Percentiles rank a stretch among this genome's conserved stretches.
Evolutionary conservation across 2,329 filamentous ascomycete genomes (phyloP).

Genomic region (Fusarium phyllophilum): DNA sequence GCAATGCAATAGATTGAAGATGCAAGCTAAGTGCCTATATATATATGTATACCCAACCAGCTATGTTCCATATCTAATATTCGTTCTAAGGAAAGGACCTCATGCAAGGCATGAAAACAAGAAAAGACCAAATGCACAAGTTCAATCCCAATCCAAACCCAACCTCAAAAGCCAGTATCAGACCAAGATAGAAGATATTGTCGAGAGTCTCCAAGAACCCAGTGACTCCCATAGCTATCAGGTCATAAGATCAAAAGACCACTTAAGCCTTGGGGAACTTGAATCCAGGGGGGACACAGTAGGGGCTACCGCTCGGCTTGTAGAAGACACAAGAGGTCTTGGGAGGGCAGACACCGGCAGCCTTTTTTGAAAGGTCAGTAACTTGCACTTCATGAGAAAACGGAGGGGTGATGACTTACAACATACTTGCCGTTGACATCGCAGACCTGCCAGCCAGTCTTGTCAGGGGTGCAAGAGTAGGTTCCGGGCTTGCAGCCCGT

Average conservation of each 20-base stretch:
- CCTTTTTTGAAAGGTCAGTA: constrained; percentile 45
- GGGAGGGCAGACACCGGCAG: constrained; percentile 49
- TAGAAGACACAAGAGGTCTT: constrained; percentile 52
- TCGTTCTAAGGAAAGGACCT: constrained; percentile 40
- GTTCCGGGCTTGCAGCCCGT: constrained; percentile 48
- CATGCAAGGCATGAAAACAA: constrained; percentile 44
- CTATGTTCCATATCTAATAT: constrained; percentile 23
- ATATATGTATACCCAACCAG: constrained; percentile 14
- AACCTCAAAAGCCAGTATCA: background rate
- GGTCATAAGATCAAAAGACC: background rate
- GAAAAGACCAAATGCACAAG: constrained; percentile 22
- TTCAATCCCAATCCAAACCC: background rate
- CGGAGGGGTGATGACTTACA: constrained; percentile 48
- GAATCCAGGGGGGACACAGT: constrained; percentile 51
- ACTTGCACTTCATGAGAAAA: too few species aligned
- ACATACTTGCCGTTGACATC: constrained; percentile 44
- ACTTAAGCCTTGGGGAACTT: constrained; percentile 40
- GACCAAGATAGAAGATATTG: background rate
- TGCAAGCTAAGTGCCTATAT: constrained; percentile 36
- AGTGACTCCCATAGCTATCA: constrained; percentile 16
- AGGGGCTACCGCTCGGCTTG: constrained; percentile 49
- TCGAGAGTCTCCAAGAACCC: background rate
- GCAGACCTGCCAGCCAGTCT: constrained; percentile 50
- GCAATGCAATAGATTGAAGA: constrained; percentile 34
- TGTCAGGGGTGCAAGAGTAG: constrained; percentile 47